phyloP scores from a whole-genome alignment of 2,329 filamentous ascomycete species.

The Coleophoma crateriformis region DNA sequence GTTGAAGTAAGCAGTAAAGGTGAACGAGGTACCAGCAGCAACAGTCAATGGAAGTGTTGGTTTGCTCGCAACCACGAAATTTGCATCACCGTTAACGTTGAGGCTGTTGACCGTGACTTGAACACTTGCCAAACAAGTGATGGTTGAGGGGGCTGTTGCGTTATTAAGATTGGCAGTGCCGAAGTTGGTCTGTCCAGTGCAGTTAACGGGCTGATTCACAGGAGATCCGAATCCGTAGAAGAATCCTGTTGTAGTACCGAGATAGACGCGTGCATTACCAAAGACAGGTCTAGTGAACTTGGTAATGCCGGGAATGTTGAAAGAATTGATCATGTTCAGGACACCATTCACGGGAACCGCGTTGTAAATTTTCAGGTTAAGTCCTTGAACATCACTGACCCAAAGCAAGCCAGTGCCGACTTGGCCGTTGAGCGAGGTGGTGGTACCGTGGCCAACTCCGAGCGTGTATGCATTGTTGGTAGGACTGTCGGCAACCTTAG shows the following conservation, averaged over 20 bases:
- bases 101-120: constrained; percentile 35
- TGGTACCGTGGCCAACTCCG: constrained; percentile 50
- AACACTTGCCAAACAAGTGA: constrained; percentile 44
- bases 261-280: constrained; percentile 48
- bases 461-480: constrained; percentile 46
- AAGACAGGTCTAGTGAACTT: constrained; percentile 56
- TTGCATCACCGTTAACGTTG: constrained; percentile 28
- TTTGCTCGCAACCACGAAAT: constrained; percentile 30
- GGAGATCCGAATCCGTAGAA: constrained; percentile 52
- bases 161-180: constrained; percentile 36
- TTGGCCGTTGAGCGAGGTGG: constrained; percentile 47
- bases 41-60: constrained; percentile 28
- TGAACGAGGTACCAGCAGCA: constrained; percentile 33
- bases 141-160: constrained; percentile 22
- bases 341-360: constrained; percentile 40
- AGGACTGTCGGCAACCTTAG: constrained; percentile 44
- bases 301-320: constrained; percentile 43
- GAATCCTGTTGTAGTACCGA: constrained; percentile 44
- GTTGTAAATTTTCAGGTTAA: constrained; percentile 46
- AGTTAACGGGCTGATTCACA: constrained; percentile 47
- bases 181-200: constrained; percentile 42
- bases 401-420: constrained; percentile 50
- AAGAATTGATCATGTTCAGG: constrained; percentile 42
- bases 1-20: constrained; percentile 37
- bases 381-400: constrained; percentile 49